These are phyloP conservation scores for Melampsora americana DNA, from an alignment of 1,284 basidiomycete genomes.

Conservation along the genomic window DNA sequence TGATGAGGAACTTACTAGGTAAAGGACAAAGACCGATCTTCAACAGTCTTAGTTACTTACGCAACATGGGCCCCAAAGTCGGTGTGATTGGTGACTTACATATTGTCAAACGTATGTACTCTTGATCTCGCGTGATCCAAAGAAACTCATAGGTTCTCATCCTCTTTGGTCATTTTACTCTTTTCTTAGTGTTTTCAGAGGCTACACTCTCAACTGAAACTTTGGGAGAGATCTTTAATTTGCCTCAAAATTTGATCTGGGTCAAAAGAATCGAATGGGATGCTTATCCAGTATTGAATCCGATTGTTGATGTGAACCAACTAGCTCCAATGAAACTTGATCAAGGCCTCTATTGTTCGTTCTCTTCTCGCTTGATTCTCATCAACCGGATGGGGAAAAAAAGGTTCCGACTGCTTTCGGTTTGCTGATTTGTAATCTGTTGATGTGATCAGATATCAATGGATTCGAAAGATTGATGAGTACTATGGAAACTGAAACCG, in stretches of 20 bases:
- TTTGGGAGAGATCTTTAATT: slow-evolving; percentile 64
- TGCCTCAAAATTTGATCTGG: slow-evolving; percentile 70
- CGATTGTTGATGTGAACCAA: background rate
- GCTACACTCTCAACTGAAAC: slow-evolving; percentile 65
- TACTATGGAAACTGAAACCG: slow-evolving; percentile 40
- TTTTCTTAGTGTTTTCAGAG: slow-evolving; percentile 83
- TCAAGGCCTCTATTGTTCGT: slow-evolving; percentile 22
- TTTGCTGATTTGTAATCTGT: too few species aligned
- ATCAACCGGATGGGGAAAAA: too few species aligned
- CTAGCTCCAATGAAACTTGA: slow-evolving; percentile 20
- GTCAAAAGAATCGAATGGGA: slow-evolving; percentile 70
- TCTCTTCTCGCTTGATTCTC: too few species aligned
- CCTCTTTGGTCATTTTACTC: slow-evolving; percentile 59
- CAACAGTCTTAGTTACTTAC: slow-evolving; percentile 83
- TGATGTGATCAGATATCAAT: slow-evolving; percentile 7
- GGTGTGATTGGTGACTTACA: slow-evolving; percentile 46
- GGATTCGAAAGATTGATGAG: slow-evolving; percentile 33
- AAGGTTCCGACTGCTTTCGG: too few species aligned
- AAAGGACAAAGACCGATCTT: slow-evolving; percentile 69
- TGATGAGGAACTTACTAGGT: slow-evolving; percentile 59
- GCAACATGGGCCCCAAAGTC: slow-evolving; percentile 58
- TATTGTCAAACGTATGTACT: slow-evolving; percentile 46
- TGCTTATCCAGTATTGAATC: slow-evolving; percentile 52
- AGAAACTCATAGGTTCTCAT: background rate
- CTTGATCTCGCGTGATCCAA: background rate